phyloP scores from a whole-genome alignment of 495 filamentous ascomycete species.

The Aspergillus bridgeri region DNA sequence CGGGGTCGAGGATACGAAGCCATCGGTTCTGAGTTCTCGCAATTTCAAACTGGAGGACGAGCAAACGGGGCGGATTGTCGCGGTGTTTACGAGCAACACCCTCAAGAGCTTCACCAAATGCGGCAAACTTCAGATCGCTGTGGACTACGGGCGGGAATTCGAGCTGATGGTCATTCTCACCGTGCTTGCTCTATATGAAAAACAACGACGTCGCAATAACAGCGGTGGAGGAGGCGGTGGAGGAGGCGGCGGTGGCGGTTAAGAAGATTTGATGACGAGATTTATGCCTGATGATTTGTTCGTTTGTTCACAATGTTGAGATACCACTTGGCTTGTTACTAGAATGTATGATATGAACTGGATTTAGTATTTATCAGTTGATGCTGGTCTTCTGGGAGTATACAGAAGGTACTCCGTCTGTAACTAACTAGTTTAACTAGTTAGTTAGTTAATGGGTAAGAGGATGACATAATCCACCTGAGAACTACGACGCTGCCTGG shows the following conservation, averaged over 20 bases:
- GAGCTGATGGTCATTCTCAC: constrained; percentile 24
- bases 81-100: constrained; percentile 25
- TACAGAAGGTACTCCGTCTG: too few relatives aligned
- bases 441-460: too few relatives aligned
- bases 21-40: constrained; percentile 9
- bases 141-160: constrained; percentile 20
- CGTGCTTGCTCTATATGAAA: constrained; percentile 21
- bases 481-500: not conserved
- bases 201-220: constrained; percentile 15
- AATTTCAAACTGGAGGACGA: constrained; percentile 34
- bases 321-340: constrained; percentile 11
- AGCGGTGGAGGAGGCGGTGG: constrained; percentile 11
- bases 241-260: constrained; percentile 11
- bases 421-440: not conserved
- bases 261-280: not conserved
- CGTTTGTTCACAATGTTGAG: constrained; percentile 9
- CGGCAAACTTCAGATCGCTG: constrained; percentile 21
- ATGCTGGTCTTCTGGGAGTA: too few relatives aligned
- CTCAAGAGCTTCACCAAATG: constrained; percentile 20
- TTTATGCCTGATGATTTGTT: not conserved
- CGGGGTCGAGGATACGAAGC: constrained; percentile 15
- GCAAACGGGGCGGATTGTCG: constrained; percentile 21
- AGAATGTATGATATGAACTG: not conserved
- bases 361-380: too few relatives aligned
- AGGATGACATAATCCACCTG: not conserved